phyloP scores from a whole-genome alignment of 345 rosid species.

The Eucalyptus pauciflora region DNA sequence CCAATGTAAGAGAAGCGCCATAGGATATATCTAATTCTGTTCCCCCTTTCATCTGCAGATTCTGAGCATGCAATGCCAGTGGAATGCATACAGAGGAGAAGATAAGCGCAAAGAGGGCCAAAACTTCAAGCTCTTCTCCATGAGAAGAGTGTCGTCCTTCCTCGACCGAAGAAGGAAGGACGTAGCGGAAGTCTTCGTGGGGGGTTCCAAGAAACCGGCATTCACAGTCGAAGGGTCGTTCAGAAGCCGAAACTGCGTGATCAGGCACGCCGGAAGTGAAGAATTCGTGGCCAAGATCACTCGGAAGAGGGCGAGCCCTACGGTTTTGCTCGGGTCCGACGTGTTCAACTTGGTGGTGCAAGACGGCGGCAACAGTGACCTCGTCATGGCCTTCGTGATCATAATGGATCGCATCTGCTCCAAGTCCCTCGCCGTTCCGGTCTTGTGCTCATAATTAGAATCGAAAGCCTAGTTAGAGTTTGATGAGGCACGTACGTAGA shows the following conservation, averaged over 20 bases:
- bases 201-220: conserved; percentile 6
- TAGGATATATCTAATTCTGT: neutral
- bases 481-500: neutral
- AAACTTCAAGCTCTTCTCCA: conserved; percentile 16
- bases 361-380: conserved; percentile 20
- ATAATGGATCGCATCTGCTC: conserved; percentile 32
- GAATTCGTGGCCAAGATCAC: conserved; percentile 12
- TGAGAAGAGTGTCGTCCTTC: conserved; percentile 16
- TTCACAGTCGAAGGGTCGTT: conserved; percentile 33
- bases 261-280: neutral
- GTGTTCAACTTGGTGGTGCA: conserved; percentile 32
- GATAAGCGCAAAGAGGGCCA: neutral
- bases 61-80: conserved; percentile 23
- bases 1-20: neutral
- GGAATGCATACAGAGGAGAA: conserved; percentile 36
- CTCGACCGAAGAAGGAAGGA: neutral
- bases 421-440: conserved; percentile 3
- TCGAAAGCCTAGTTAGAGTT: neutral
- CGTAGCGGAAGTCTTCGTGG: conserved; percentile 20
- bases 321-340: conserved; percentile 24
- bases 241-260: conserved; percentile 11
- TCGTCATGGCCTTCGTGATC: conserved; percentile 35
- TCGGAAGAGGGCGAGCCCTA: conserved; percentile 20
- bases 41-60: neutral
- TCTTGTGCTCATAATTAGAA: conserved; percentile 14